phyloP scores from a whole-genome alignment of 306 rosid species.

The Argentina anserina region DNA sequence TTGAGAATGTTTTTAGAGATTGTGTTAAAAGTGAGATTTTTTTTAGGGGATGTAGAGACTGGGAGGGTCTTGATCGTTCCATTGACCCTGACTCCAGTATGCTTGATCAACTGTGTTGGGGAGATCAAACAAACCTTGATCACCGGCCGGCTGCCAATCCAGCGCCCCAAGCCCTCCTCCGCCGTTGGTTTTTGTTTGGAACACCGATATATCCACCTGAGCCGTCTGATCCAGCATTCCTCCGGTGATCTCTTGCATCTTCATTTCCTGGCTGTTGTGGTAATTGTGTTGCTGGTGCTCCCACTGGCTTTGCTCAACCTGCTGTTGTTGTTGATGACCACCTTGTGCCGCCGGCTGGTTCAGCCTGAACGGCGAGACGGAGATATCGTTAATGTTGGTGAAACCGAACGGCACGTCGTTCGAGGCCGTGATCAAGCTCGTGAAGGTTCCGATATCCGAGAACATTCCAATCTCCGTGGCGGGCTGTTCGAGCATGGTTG shows the following conservation, averaged over 20 bases:
- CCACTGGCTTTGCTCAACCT: slow-evolving; percentile 43
- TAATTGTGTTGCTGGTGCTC: slow-evolving; percentile 31
- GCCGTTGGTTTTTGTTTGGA: slow-evolving; percentile 37
- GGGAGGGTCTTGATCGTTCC: slow-evolving; percentile 74
- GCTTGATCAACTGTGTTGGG: slow-evolving; percentile 77
- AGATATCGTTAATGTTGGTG: slow-evolving; percentile 33
- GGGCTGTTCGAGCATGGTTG: slow-evolving; percentile 13
- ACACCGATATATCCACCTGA: slow-evolving; percentile 48
- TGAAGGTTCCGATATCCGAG: slow-evolving; percentile 74
- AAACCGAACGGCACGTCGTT: slow-evolving; percentile 53
- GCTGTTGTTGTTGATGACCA: slow-evolving; percentile 13
- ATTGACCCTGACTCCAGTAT: slow-evolving; percentile 82
- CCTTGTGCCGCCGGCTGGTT: background rate
- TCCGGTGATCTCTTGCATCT: background rate
- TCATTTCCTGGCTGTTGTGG: background rate
- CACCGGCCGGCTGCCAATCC: slow-evolving; percentile 71
- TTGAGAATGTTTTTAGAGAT: slow-evolving; percentile 17
- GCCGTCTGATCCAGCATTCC: slow-evolving; percentile 50
- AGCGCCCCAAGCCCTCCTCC: slow-evolving; percentile 62
- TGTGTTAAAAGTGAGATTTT: slow-evolving; percentile 26
- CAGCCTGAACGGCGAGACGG: slow-evolving; percentile 52
- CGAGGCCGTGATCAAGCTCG: slow-evolving; percentile 56
- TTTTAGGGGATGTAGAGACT: slow-evolving; percentile 82
- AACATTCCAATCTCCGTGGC: slow-evolving; percentile 38
- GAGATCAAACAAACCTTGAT: slow-evolving; percentile 83